These are phyloP conservation scores for Vigna unguiculata DNA, from an alignment of 306 rosid genomes.

Conservation along the genomic window DNA sequence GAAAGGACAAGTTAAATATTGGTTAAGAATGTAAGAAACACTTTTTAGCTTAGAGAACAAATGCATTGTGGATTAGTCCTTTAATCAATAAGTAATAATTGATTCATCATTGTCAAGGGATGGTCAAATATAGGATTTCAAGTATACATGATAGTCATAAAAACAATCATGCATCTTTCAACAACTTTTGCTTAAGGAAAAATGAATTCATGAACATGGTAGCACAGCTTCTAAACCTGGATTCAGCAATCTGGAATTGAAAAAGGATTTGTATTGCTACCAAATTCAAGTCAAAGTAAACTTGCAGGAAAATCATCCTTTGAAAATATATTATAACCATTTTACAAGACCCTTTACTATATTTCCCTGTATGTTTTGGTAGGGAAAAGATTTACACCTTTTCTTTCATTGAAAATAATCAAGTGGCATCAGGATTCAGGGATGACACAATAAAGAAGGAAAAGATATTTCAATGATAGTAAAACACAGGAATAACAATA, in stretches of 20 bases:
- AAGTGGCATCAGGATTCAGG: background rate
- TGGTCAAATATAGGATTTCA: background rate
- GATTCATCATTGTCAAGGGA: background rate
- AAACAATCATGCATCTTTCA: background rate
- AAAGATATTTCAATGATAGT: slow-evolving; percentile 19
- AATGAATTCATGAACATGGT: background rate
- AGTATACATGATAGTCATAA: background rate
- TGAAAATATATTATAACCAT: no score
- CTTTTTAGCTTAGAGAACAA: background rate
- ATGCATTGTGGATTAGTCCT: background rate
- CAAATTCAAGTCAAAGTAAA: background rate
- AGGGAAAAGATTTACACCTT: background rate
- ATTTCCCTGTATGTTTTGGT: background rate
- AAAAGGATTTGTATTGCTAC: background rate
- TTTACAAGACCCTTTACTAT: background rate
- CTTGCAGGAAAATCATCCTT: background rate
- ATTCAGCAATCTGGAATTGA: no score
- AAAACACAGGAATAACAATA: background rate
- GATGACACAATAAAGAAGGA: slow-evolving; percentile 1
- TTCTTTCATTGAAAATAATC: background rate
- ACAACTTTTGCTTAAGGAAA: background rate
- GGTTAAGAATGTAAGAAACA: slow-evolving; percentile 10
- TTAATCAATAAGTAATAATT: background rate
- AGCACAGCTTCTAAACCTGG: background rate
- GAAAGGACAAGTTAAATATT: background rate